Evolutionary conservation across 2,329 filamentous ascomycete genomes (phyloP).

Genomic region (Whalleya microplaca): DNA sequence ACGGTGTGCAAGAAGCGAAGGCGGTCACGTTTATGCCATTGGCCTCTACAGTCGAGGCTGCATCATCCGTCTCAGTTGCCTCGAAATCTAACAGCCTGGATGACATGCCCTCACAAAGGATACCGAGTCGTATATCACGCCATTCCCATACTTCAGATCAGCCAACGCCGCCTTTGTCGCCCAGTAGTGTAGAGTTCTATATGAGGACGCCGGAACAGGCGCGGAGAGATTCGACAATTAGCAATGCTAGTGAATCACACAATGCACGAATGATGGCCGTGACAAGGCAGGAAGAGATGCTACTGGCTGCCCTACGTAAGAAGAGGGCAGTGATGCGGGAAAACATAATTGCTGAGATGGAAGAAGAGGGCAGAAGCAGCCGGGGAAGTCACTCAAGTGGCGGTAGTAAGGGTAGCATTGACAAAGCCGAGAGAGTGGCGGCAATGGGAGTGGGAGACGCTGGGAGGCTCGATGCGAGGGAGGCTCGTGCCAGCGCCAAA

Average conservation of each 20-base stretch:
- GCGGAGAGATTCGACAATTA: conserved; percentile 32
- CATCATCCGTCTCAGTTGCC: conserved; percentile 23
- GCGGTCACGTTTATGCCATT: conserved; percentile 43
- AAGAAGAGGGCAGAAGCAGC: conserved; percentile 42
- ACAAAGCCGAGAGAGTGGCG: conserved; percentile 12
- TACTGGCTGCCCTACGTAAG: conserved; percentile 59
- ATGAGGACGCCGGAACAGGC: conserved; percentile 45
- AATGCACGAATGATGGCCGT: conserved; percentile 59
- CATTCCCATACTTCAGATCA: conserved; percentile 42
- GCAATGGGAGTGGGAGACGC: conserved; percentile 7
- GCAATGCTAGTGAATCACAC: conserved; percentile 30
- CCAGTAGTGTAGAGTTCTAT: conserved; percentile 55
- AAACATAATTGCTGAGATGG: conserved; percentile 47
- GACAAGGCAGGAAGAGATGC: conserved; percentile 61
- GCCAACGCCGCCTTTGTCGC: conserved; percentile 55
- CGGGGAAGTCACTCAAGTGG: conserved; percentile 12
- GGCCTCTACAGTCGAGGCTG: conserved; percentile 32
- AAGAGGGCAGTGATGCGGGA: conserved; percentile 61
- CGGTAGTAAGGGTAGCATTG: conserved; percentile 6
- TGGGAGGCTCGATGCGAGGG: conserved; percentile 18
- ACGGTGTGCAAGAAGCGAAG: conserved; percentile 45
- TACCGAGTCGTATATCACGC: conserved; percentile 23
- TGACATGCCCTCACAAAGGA: conserved; percentile 16
- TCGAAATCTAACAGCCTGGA: conserved; percentile 20
- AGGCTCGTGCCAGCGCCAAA: conserved; percentile 15